phyloP scores from a whole-genome alignment of 192 early-diverging fungal genomes.

The Entophlyctis luteolus region DNA sequence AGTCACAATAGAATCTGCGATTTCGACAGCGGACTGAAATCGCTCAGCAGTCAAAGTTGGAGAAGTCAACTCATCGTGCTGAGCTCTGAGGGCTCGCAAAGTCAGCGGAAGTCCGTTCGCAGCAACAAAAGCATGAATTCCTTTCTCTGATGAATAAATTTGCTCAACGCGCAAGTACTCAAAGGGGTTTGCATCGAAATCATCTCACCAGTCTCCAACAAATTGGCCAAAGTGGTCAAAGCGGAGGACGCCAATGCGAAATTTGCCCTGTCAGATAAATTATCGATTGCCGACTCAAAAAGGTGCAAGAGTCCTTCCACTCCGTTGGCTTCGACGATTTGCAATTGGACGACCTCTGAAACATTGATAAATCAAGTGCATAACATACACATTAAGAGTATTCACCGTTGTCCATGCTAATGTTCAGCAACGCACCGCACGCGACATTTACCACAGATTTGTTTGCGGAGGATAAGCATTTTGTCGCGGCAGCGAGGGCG shows the following conservation, averaged over 20 bases:
- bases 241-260: slow-evolving; percentile 1
- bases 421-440: slow-evolving; percentile 43
- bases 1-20: slow-evolving; percentile 40
- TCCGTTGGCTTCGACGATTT: slow-evolving; percentile 15
- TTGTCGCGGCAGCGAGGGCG: slow-evolving; percentile 16
- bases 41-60: neutral
- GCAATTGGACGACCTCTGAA: slow-evolving; percentile 41
- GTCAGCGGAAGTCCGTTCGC: slow-evolving; percentile 22
- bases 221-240: slow-evolving; percentile 34
- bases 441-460: slow-evolving; percentile 27
- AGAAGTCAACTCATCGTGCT: slow-evolving; percentile 28
- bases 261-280: no score
- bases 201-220: slow-evolving; percentile 35
- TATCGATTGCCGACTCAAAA: no score
- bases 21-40: slow-evolving; percentile 35
- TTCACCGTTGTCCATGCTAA: slow-evolving; percentile 53
- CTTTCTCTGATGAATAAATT: slow-evolving; percentile 24
- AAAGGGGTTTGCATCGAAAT: no score
- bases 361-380: slow-evolving; percentile 14
- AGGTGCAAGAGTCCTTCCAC: slow-evolving; percentile 20
- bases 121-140: slow-evolving; percentile 32
- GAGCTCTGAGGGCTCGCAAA: slow-evolving; percentile 25
- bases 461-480: slow-evolving; percentile 24
- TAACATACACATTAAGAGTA: neutral
- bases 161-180: neutral